Base-by-base conservation (phyloP, 345 rosid species). In the Erodium maritimum region DNA sequence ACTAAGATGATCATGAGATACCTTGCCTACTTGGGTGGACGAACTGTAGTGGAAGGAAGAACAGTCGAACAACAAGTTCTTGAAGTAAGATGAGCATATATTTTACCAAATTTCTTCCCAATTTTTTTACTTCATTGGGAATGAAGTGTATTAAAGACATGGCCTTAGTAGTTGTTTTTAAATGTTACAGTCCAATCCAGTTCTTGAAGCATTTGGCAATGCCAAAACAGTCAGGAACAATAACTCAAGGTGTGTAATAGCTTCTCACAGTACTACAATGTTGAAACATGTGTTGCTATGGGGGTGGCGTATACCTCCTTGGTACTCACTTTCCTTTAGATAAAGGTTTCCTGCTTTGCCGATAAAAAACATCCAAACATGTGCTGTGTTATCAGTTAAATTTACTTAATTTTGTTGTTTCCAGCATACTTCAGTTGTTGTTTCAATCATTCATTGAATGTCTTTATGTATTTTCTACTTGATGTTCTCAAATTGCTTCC, bases 181-280 rank as follows among this genome's bases (percentile, higher is more conserved):
- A 55, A 56, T 24, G 42, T 56, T 75, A 58, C 90, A 90, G 97
- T 90, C 97, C 33, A 90, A 90, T 69, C 97, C 97, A 2, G 94
- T 90, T 71, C 95, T 90, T 16, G 97, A 90, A 82, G 97, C 97
- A 62, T 90, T 90, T 77, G 97, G 97, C 66, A 90, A 90, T 81
- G 97, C 97, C 21, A 90, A 90, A 74, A 90, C 97, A 45, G 81
- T 87, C 25, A 80, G 95, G 79, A 90, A 90, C 75, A 90, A 87
- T 84, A 90, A 90, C 71, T 90, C 97, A 45, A 87, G 97, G 97
- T 83, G 56, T 53, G 56, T 69, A 59, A 59, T 19, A 34, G 23
- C 19, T 51, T 63, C 25, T 69, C 57, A 52, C 22, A 5, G 48
- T 42, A 2, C 48, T 42, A 2, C 48, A 14, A 42, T 42, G 48